phyloP scores from a whole-genome alignment of 2,329 filamentous ascomycete genomes.

The Mycosphaerella sp. region DNA sequence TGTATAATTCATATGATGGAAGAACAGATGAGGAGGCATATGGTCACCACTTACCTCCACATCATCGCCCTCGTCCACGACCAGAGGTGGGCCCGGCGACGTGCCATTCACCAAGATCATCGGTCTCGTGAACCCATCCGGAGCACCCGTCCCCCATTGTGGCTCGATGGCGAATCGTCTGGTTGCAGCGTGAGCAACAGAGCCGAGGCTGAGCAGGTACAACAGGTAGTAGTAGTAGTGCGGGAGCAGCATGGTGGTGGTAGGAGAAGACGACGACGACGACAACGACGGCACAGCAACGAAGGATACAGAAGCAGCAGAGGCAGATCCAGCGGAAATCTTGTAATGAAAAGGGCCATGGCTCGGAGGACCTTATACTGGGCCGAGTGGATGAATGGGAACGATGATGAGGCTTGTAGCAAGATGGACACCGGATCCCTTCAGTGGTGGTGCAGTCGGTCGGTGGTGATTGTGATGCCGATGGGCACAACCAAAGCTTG shows the following conservation, averaged over 20 bases:
- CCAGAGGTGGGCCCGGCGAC: conserved; percentile 15
- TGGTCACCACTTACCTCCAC: conserved; percentile 9
- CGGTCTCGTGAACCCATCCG: conserved; percentile 12
- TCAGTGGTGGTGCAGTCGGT: too few relatives aligned
- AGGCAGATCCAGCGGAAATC: not conserved
- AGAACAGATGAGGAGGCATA: not conserved
- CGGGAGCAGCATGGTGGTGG: conserved; percentile 2
- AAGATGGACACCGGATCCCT: not conserved
- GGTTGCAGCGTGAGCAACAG: conserved; percentile 5
- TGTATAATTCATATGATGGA: too few relatives aligned
- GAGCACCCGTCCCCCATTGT: conserved; percentile 12
- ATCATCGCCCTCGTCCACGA: conserved; percentile 16
- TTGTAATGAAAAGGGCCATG: not conserved
- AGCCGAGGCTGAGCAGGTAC: conserved; percentile 4
- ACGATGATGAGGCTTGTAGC: not conserved
- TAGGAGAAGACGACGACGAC: not conserved
- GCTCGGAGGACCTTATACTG: conserved; percentile 1
- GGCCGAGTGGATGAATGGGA: not conserved
- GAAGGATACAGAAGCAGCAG: conserved; percentile 1
- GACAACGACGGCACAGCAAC: not conserved
- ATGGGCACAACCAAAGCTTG: conserved; percentile 4
- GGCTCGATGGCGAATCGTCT: conserved; percentile 10
- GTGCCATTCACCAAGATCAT: conserved; percentile 17
- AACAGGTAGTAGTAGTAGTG: not conserved
- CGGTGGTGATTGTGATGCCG: not conserved